Conservation (phyloP, 352 stramenopile genomes). For the Globisporangium canariense region DNA sequence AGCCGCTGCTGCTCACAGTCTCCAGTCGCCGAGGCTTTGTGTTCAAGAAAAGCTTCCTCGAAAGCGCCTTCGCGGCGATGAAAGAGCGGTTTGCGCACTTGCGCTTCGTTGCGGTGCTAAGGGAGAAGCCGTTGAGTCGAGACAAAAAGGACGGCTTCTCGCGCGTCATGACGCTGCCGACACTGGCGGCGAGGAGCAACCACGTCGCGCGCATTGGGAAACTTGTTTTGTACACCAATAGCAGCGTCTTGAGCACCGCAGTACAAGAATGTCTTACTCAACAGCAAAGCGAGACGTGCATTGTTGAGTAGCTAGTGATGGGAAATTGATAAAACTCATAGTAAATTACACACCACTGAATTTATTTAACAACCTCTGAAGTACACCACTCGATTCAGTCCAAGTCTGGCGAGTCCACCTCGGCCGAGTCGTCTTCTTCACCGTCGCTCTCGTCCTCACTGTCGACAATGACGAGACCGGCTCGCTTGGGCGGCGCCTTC, state of each 20-base stretch:
- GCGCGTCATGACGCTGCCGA: slow-evolving; percentile 17
- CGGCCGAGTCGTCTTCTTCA: slow-evolving; percentile 3
- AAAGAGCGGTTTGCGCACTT: slow-evolving; percentile 19
- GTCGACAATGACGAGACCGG: background rate
- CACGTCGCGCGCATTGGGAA: slow-evolving; percentile 35
- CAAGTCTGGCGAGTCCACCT: slow-evolving; percentile 4
- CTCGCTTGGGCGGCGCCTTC: background rate
- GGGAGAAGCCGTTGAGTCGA: slow-evolving; percentile 21
- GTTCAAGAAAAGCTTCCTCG: slow-evolving; percentile 32
- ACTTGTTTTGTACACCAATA: slow-evolving; percentile 32
- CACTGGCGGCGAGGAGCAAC: slow-evolving; percentile 23
- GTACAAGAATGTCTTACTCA: slow-evolving; percentile 14
- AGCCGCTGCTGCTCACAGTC: slow-evolving; percentile 26
- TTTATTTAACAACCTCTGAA: background rate
- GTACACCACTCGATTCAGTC: background rate
- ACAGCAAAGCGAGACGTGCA: background rate
- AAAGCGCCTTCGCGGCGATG: slow-evolving; percentile 22
- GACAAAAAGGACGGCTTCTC: slow-evolving; percentile 26
- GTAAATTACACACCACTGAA: background rate
- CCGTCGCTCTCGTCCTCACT: background rate
- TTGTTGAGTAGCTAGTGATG: slow-evolving; percentile 7
- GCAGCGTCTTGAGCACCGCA: slow-evolving; percentile 17
- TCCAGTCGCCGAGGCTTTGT: slow-evolving; percentile 38
- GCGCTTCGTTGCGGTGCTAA: slow-evolving; percentile 36
- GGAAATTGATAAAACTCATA: background rate